Base-by-base conservation (phyloP, 768 basidiomycete genomes). In the Tulasnella sp. region DNA sequence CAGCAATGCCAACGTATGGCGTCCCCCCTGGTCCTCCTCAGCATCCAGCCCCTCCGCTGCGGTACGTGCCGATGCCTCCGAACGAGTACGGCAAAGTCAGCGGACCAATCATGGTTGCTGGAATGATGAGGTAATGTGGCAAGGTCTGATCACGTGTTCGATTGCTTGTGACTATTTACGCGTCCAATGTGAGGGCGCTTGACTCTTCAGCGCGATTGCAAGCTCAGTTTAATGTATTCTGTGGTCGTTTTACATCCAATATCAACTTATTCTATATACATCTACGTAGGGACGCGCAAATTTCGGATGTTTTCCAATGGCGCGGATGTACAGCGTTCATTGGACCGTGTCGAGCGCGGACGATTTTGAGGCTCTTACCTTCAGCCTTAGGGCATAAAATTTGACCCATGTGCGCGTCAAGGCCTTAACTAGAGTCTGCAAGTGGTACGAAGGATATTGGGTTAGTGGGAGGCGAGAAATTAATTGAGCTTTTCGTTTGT, bases 31-130 rank as follows among this genome's bases (percentile, higher is more conserved):
- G 12, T 6, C 58, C n/a, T 50, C 53, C 12, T 11, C 52, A 25
- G 25, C 59, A 29, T 4, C 57, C 14, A 14, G 31, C 46, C 39
- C 45, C 35, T 27, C 57, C 15, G 14, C 34, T 57, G 41, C 55
- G 55, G 29, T 57, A 43, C 21, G 31, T 31, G 0, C 55, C 55
- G 27, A 49, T 57, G 41, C 35, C 46, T 15, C 55, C 55, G 6
- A 57, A 49, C n/a, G 43, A 57, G 55, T 57, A 57, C 34, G 46
- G 43, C 1, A 49, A 37, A n/a, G 55, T 57, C 12, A 49, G 55
- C 31, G 55, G 55, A 46, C 55, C 55, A 36, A 32, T 49, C 27
- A 57, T 34, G 43, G 55, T 57, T 3, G 55, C 55, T 7, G 55
- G 55, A 27, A 57, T 57, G 55, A 31, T 49, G 31, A 32, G 55